Evolutionary conservation across 768 basidiomycete genomes (phyloP), one percentile per base, ranked within the genome.

Genomic region (Kwoniella shandongensis): DNA sequence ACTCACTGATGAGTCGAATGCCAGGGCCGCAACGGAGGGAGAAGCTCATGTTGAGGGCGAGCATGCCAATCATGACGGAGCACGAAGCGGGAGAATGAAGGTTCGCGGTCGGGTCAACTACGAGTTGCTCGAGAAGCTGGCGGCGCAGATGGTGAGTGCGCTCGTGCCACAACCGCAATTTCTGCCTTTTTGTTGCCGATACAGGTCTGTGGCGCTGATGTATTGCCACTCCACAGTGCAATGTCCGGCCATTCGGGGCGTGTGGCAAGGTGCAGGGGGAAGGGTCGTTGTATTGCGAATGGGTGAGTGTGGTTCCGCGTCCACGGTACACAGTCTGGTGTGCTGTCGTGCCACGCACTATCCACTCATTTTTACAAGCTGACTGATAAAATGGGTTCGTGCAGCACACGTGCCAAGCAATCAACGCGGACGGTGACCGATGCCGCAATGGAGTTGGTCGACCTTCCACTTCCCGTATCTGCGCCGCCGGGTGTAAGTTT

Each of bases 331-430:
- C n/a, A n/a, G n/a, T n/a, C n/a, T n/a, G n/a, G n/a, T n/a, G n/a
- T n/a, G n/a, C n/a, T n/a, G n/a, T n/a, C n/a, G n/a, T n/a, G n/a
- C n/a, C n/a, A n/a, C n/a, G n/a, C n/a, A n/a, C n/a, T n/a, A n/a
- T n/a, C n/a, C n/a, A n/a, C n/a, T n/a, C n/a, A n/a, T n/a, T n/a
- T n/a, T n/a, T n/a, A n/a, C n/a, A n/a, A n/a, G n/a, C n/a, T n/a
- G n/a, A n/a, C n/a, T n/a, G n/a, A n/a, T n/a, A n/a, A n/a, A n/a
- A n/a, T n/a, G n/a, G n/a, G n/a, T n/a, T n/a, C n/a, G 18, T 4
- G 23, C 30, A 60, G 59, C 59, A 60, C 47, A 26, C 52, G 13
- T 60, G 59, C 26, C 52, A 51, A 29, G 59, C 59, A 25, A 44
- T 60, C 22, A 53, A 54, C 32, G 59, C 53, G 20, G 59, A 60